phyloP scores from a whole-genome alignment of 192 early-diverging fungal genomes.

The Cladochytrium replicatum region DNA sequence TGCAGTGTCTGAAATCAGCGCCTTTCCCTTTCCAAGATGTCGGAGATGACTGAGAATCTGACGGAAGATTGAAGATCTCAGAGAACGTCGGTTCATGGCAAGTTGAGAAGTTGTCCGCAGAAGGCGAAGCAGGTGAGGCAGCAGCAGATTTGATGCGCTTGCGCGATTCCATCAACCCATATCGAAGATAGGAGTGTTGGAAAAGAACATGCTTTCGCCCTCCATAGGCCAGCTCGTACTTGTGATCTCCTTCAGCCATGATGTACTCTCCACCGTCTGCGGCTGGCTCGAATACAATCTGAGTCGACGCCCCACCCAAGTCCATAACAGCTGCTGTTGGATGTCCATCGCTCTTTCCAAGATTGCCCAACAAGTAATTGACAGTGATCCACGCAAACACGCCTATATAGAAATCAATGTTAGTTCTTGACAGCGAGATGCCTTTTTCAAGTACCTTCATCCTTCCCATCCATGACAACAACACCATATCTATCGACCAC shows the following conservation, averaged over 20 bases:
- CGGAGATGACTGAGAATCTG: no score
- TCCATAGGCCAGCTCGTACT: conserved; percentile 59
- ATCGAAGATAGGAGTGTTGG: conserved; percentile 92
- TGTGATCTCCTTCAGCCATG: conserved; percentile 58
- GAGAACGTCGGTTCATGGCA: no score
- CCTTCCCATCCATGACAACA: conserved; percentile 87
- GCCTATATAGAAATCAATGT: conserved; percentile 23
- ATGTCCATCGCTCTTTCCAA: conserved; percentile 40
- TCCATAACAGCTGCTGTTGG: conserved; percentile 87
- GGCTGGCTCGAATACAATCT: conserved; percentile 92
- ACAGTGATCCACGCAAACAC: conserved; percentile 99
- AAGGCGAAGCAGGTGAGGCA: no score
- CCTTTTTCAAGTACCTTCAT: conserved; percentile 84
- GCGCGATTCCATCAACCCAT: conserved; percentile 82
- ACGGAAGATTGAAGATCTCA: no score
- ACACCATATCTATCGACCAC: conserved; percentile 63
- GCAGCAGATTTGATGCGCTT: conserved; percentile 67
- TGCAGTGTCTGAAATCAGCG: conserved; percentile 43
- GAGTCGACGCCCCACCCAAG: conserved; percentile 92
- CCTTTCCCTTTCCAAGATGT: conserved; percentile 45
- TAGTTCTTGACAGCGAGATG: no score
- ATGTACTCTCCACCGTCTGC: conserved; percentile 27
- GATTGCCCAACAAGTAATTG: conserved; percentile 71
- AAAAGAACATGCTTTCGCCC: conserved; percentile 70
- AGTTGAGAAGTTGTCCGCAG: no score